Base-by-base conservation (phyloP, 176 grass and related monocot species). In the Triticum urartu region DNA sequence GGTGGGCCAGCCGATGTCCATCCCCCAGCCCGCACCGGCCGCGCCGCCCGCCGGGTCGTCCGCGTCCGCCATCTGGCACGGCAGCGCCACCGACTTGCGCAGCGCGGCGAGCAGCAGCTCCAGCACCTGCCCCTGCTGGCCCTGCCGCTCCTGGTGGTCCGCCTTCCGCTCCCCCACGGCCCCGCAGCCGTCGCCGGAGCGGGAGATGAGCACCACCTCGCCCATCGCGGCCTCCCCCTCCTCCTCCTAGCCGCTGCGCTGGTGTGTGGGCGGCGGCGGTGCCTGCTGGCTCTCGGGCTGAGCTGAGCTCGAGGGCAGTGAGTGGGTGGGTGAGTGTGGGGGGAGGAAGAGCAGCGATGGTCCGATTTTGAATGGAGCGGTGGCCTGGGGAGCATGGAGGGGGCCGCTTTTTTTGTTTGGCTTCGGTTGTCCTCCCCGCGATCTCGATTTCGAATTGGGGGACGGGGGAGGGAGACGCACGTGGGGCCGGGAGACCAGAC, bases 1-100 rank as follows among this genome's bases (percentile, higher is more conserved):
- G 0, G 96, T 97, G 20, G 94, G 94, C 92, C 92, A 97, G 22
- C 94, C 80, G 78, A 97, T 97, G 66, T 97, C 92, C 94, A 97
- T 88, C 6, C 87, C 88, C 80, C 89, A 86, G 0, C 43, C 25
- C 7, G 9, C 54, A 0, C 17, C 73, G 26, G 26, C 28, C 74
- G 74, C 26, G 14, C 4, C 25, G 3, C 2, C 45, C 2, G 74
- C 17, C 45, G 74, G 74, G 74, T 77, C 74, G 74, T 77, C 74
- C 47, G 47, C 74, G 47, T 77, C 74, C 74, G 74, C 74, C 74
- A 77, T 77, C 74, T 77, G 74, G 74, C 74, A 77, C 47, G 74
- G 74, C 26, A 77, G 74, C 26, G 10, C 74, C 0, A 77, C 74
- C 26, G 74, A 77, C 74, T 77, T 77, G 74, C 74, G 74, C 26